These are phyloP conservation scores for Colletotrichum destructivum DNA, from an alignment of 2,329 filamentous ascomycete genomes.

Conservation along the genomic window DNA sequence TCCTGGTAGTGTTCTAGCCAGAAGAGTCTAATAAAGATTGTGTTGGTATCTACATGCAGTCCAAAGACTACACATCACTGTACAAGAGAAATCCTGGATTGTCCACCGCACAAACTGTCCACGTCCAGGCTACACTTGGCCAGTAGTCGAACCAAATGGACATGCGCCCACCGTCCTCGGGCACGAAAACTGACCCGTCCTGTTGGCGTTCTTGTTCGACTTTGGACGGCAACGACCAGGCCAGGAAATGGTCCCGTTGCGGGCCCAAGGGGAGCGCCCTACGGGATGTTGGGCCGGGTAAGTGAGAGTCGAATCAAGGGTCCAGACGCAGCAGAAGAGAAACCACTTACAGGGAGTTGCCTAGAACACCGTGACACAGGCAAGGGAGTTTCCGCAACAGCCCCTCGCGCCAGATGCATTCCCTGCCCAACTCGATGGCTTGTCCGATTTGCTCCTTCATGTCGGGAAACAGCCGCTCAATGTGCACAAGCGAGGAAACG, in stretches of 20 bases:
- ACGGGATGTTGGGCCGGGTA: neutral
- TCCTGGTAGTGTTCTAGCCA: too few relatives aligned
- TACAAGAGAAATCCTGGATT: constrained; percentile 52
- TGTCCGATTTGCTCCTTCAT: constrained; percentile 68
- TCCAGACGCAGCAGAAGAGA: neutral
- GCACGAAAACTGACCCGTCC: constrained; percentile 53
- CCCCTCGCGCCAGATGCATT: constrained; percentile 70
- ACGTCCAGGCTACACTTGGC: constrained; percentile 56
- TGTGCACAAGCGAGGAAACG: constrained; percentile 69
- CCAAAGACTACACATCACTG: constrained; percentile 50
- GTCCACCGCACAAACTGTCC: constrained; percentile 53
- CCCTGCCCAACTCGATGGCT: constrained; percentile 67
- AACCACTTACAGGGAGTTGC: constrained; percentile 70
- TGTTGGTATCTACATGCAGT: too few relatives aligned
- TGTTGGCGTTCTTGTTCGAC: constrained; percentile 60
- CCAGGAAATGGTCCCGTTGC: constrained; percentile 69
- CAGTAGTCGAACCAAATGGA: constrained; percentile 53
- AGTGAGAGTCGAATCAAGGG: neutral
- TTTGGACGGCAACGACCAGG: constrained; percentile 70
- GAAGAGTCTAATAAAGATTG: too few relatives aligned
- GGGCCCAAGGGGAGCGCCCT: constrained; percentile 52
- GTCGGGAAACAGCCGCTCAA: constrained; percentile 69
- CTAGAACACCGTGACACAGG: constrained; percentile 76
- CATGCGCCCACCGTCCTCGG: constrained; percentile 55
- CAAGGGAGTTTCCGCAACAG: constrained; percentile 76